phyloP scores from a whole-genome alignment of 148 eudicot species.

The Persicaria maculosa region DNA sequence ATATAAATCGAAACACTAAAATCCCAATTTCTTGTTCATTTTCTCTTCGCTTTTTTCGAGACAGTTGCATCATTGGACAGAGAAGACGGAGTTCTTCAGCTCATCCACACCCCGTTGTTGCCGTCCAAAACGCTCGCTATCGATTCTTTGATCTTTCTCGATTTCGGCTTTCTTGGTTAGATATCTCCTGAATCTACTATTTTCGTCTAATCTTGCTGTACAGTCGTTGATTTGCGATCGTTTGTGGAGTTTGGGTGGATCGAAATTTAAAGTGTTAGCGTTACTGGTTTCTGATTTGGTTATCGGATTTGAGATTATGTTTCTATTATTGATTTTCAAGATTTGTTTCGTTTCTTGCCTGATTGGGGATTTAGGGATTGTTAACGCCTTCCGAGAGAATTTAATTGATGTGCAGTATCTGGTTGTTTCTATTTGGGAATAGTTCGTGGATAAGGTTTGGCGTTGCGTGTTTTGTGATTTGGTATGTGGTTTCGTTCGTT shows the following conservation, averaged over 20 bases:
- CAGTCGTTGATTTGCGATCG: constrained; percentile 5
- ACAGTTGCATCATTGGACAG: constrained; percentile 13
- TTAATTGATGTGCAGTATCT: not conserved
- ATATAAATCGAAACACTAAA: not conserved
- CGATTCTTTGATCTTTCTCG: not conserved
- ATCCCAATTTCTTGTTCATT: constrained; percentile 9
- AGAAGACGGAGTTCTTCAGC: constrained; percentile 3
- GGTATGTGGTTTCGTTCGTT: not conserved
- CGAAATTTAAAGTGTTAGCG: not conserved
- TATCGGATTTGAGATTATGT: not conserved
- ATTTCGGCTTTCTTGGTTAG: not conserved
- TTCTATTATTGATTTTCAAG: not conserved
- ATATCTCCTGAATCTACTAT: not conserved
- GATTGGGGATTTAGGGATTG: constrained; percentile 1
- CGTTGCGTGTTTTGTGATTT: not conserved
- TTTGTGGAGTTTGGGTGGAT: not conserved
- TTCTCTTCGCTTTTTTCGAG: constrained; percentile 1
- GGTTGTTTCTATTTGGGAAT: not conserved
- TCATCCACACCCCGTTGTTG: not conserved
- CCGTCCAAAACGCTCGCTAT: not conserved
- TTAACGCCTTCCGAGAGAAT: not conserved
- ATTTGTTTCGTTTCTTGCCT: not conserved
- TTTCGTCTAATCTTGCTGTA: not conserved
- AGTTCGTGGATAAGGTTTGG: not conserved
- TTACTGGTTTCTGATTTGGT: not conserved